These are phyloP conservation scores for Allium cepa DNA, from an alignment of 106 monocot species.

Conservation along the genomic window DNA sequence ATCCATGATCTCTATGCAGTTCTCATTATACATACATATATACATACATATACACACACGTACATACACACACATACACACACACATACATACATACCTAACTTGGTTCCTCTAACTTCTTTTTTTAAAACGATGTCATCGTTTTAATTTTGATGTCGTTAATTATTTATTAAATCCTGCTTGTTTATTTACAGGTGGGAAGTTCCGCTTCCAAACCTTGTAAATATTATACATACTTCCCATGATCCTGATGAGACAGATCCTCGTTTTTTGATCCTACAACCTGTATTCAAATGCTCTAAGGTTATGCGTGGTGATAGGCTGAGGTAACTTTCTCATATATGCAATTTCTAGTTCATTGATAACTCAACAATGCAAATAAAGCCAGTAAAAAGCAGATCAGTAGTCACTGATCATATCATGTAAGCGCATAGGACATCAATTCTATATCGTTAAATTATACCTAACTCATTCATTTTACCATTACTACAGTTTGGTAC, in stretches of 20 bases:
- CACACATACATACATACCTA: background rate
- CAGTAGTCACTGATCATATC: too few relatives aligned
- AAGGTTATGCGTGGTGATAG: constrained; percentile 48
- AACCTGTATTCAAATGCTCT: constrained; percentile 66
- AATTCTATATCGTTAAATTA: too few relatives aligned
- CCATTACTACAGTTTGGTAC: too few relatives aligned
- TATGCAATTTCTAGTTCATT: background rate
- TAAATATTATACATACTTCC: constrained; percentile 42
- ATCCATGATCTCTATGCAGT: background rate
- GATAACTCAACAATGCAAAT: too few relatives aligned
- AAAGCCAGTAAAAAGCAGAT: too few relatives aligned
- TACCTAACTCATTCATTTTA: too few relatives aligned
- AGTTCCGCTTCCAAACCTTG: constrained; percentile 44
- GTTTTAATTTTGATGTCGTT: too few relatives aligned
- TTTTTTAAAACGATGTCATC: too few relatives aligned
- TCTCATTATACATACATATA: background rate
- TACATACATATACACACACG: background rate
- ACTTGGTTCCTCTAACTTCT: background rate
- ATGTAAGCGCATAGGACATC: too few relatives aligned
- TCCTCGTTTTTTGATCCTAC: constrained; percentile 70
- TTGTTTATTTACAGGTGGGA: constrained; percentile 48
- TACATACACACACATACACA: background rate
- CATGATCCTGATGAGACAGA: constrained; percentile 30
- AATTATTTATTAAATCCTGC: too few relatives aligned
- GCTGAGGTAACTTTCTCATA: constrained; percentile 40